A percentile compares a stretch with the other conserved stretches of the same genome.
Evolutionary conservation across 345 rosid genomes (phyloP).

Genomic region (Citrus mangshanensis): DNA sequence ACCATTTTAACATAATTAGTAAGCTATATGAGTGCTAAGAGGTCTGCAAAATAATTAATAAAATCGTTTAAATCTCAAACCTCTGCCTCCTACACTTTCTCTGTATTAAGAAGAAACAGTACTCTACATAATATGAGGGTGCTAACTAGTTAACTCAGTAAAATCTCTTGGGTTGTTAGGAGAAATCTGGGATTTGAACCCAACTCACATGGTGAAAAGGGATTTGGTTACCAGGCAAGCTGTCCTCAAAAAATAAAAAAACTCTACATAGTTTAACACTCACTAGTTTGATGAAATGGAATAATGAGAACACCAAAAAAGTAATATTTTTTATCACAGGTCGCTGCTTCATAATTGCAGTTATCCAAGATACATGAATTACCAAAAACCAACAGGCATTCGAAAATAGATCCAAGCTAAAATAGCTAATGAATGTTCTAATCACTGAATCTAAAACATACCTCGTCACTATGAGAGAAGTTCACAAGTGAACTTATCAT

Average conservation of each 20-base stretch:
- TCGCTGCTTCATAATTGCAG: background rate
- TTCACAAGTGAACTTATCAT: constrained; percentile 52
- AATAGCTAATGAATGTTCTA: background rate
- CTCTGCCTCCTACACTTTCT: background rate
- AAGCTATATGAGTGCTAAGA: background rate
- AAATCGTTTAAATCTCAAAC: background rate
- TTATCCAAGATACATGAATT: background rate
- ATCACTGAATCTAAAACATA: constrained; percentile 23
- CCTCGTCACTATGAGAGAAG: constrained; percentile 45
- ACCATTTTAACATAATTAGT: background rate
- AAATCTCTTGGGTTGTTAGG: no score
- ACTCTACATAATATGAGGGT: background rate
- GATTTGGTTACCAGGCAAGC: no score
- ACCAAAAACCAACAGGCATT: background rate
- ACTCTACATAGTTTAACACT: no score
- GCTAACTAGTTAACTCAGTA: no score
- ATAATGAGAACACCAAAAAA: background rate
- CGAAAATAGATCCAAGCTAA: background rate
- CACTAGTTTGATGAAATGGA: background rate
- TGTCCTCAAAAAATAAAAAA: no score
- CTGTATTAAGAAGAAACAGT: background rate
- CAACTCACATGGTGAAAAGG: no score
- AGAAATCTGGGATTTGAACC: no score
- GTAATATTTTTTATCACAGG: background rate
- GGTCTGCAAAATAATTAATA: background rate